A percentile compares a stretch with the other conserved stretches of the same genome.
Conservation (phyloP, 2,329 filamentous ascomycete species). For the Colletotrichum cuscutae region DNA sequence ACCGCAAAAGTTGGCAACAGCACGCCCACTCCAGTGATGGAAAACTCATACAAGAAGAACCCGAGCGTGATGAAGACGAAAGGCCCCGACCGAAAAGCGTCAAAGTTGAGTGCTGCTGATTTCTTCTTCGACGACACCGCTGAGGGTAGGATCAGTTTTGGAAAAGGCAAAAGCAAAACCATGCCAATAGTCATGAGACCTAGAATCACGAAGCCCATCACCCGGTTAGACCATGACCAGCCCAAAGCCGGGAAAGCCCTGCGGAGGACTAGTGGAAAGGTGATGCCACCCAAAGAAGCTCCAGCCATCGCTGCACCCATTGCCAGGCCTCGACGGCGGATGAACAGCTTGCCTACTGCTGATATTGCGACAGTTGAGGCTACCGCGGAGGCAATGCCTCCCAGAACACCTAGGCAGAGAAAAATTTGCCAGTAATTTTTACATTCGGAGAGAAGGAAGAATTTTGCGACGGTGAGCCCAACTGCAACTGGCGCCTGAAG, state of each 20-base stretch:
- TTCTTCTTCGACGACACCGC: constrained; percentile 10
- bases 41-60: constrained; percentile 58
- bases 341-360: constrained; percentile 43
- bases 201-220: constrained; percentile 33
- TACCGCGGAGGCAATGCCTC: constrained; percentile 51
- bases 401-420: constrained; percentile 42
- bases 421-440: constrained; percentile 58
- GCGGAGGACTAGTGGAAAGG: constrained; percentile 47
- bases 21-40: constrained; percentile 57
- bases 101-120: constrained; percentile 48
- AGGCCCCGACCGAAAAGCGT: constrained; percentile 51
- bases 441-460: constrained; percentile 58
- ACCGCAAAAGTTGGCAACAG: constrained; percentile 58
- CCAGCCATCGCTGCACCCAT: constrained; percentile 39
- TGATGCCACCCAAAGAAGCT: constrained; percentile 40
- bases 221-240: constrained; percentile 46
- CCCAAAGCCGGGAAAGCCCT: constrained; percentile 41
- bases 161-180: constrained; percentile 45
- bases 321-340: constrained; percentile 37
- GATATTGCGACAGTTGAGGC: constrained; percentile 47
- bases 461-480: constrained; percentile 47
- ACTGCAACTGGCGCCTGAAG: constrained; percentile 50
- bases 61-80: constrained; percentile 53
- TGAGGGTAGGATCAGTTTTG: constrained; percentile 32
- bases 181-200: constrained; percentile 42